A percentile compares a stretch with the other conserved stretches of the same genome.
phyloP scores from a whole-genome alignment of 2,329 filamentous ascomycete species.

The Phyllachora maydis region DNA sequence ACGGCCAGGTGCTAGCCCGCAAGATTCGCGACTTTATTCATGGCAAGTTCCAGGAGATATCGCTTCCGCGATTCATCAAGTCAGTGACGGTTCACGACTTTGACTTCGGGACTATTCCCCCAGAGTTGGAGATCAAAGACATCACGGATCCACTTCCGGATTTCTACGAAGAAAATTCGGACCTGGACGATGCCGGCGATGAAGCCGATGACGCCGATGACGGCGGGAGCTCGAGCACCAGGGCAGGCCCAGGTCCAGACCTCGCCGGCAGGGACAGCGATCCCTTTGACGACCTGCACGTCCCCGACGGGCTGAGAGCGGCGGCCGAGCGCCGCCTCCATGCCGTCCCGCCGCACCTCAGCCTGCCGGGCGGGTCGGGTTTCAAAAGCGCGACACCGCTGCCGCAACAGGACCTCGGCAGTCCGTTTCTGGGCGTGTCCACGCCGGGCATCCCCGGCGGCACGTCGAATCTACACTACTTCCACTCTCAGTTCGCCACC shows the following conservation, averaged over 20 bases:
- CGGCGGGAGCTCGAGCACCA: constrained; percentile 11
- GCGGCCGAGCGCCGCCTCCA: constrained; percentile 6
- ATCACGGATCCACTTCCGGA: constrained; percentile 89
- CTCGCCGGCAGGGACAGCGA: too few species aligned
- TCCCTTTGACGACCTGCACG: constrained; percentile 10
- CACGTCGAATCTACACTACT: constrained; percentile 62
- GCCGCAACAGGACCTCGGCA: constrained; percentile 21
- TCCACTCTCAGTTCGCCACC: constrained; percentile 54
- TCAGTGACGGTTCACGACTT: constrained; percentile 90
- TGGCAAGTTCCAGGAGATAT: constrained; percentile 82
- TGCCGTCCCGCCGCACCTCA: constrained; percentile 16
- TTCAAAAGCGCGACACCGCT: too few species aligned
- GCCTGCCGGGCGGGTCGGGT: constrained; percentile 9
- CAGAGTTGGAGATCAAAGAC: constrained; percentile 82
- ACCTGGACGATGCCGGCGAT: constrained; percentile 36
- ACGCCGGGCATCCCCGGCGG: constrained; percentile 48
- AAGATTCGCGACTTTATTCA: constrained; percentile 86
- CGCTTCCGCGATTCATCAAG: constrained; percentile 87
- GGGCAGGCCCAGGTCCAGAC: too few species aligned
- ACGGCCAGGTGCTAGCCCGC: constrained; percentile 68
- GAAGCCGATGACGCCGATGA: constrained; percentile 22
- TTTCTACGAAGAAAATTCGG: constrained; percentile 75
- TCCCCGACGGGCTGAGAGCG: constrained; percentile 12
- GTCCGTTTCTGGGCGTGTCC: constrained; percentile 36
- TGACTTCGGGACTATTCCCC: constrained; percentile 68